Evolutionary conservation across 2,329 filamentous ascomycete species (phyloP).

Genomic region (Pseudogymnoascus sp.): DNA sequence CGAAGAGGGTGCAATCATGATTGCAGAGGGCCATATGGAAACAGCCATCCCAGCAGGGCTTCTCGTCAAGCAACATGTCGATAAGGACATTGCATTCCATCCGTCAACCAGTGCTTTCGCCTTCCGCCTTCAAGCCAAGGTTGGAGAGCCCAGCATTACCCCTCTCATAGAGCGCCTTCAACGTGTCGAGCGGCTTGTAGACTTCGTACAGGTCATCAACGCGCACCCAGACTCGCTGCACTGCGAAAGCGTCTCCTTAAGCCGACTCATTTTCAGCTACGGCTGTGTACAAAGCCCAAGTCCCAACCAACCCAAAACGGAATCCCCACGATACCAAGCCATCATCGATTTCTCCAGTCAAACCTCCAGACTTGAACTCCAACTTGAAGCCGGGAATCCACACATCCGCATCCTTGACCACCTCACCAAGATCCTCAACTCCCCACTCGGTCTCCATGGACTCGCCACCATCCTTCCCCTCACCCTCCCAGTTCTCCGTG

Average conservation of each 20-base stretch:
- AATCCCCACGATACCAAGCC: slow-evolving; percentile 43
- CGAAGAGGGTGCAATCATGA: slow-evolving; percentile 25
- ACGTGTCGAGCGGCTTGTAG: slow-evolving; percentile 64
- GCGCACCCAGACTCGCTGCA: slow-evolving; percentile 48
- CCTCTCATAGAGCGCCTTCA: slow-evolving; percentile 31
- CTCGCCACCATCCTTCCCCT: slow-evolving; percentile 49
- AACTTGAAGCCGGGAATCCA: slow-evolving; percentile 57
- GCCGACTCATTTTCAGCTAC: slow-evolving; percentile 65
- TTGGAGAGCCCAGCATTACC: slow-evolving; percentile 28
- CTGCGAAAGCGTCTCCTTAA: slow-evolving; percentile 55
- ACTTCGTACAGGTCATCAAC: slow-evolving; percentile 61
- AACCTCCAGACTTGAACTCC: slow-evolving; percentile 44
- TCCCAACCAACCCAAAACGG: slow-evolving; percentile 15
- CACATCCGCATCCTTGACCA: slow-evolving; percentile 58
- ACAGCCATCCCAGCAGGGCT: slow-evolving; percentile 24
- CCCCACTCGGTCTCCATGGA: slow-evolving; percentile 42
- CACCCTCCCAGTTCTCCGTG: slow-evolving; percentile 60
- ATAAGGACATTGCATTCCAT: slow-evolving; percentile 30
- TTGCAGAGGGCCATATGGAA: slow-evolving; percentile 30
- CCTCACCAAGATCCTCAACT: slow-evolving; percentile 54
- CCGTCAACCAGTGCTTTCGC: slow-evolving; percentile 26
- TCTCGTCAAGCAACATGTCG: slow-evolving; percentile 27
- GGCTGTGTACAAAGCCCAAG: slow-evolving; percentile 29
- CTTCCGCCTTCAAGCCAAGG: slow-evolving; percentile 27
- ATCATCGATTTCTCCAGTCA: slow-evolving; percentile 51